These are phyloP conservation scores for Fusarium proliferatum DNA, from an alignment of 2,329 filamentous ascomycete species.

Conservation along the genomic window DNA sequence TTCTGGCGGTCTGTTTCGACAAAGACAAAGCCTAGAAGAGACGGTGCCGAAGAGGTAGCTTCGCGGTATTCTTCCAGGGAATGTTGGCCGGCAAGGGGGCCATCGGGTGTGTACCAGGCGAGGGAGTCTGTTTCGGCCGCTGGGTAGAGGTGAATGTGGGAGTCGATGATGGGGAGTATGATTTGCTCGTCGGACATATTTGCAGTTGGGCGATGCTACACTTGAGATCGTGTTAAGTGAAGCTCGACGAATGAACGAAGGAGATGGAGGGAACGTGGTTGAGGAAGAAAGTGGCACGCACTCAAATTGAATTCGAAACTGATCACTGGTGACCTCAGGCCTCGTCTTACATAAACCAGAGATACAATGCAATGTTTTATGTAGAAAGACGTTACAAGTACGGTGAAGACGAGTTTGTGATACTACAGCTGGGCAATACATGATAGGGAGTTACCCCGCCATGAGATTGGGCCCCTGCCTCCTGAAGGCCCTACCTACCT, in stretches of 20 bases:
- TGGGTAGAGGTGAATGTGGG: constrained; percentile 91
- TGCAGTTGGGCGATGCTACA: constrained; percentile 7
- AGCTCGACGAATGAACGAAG: background rate
- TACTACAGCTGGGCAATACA: background rate
- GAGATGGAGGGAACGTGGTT: background rate
- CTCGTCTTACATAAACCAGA: background rate
- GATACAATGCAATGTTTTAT: background rate
- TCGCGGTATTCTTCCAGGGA: constrained; percentile 72
- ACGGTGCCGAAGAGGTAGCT: constrained; percentile 54
- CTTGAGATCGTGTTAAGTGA: background rate
- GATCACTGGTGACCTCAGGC: background rate
- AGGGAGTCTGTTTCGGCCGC: constrained; percentile 72
- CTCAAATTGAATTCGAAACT: background rate
- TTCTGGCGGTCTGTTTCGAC: constrained; percentile 83
- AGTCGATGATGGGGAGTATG: constrained; percentile 78
- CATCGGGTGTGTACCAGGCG: constrained; percentile 72
- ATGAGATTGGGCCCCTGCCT: constrained; percentile 20
- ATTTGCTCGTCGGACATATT: constrained; percentile 54
- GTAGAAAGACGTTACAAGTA: constrained; percentile 20
- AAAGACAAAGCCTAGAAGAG: constrained; percentile 78
- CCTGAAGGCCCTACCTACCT: background rate
- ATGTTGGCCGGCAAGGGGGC: constrained; percentile 71
- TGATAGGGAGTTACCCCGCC: constrained; percentile 32
- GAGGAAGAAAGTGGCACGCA: background rate
- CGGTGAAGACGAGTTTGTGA: constrained; percentile 22